A percentile compares a stretch with the other conserved stretches of the same genome.
These are phyloP conservation scores for Fusarium virguliforme DNA, from an alignment of 2,329 filamentous ascomycete genomes.

Conservation along the genomic window DNA sequence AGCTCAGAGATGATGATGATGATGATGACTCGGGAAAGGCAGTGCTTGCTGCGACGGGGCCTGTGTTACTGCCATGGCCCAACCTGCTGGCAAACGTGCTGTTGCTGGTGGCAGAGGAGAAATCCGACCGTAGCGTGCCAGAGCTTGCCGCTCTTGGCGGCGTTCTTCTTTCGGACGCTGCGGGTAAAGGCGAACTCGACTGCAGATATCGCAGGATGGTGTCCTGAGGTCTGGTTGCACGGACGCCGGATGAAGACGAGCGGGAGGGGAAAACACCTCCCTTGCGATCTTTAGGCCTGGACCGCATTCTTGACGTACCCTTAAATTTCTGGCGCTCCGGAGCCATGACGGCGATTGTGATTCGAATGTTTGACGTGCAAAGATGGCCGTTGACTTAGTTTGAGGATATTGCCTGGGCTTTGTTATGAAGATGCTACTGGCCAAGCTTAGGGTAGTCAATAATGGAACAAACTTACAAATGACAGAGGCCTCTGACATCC, in stretches of 20 bases:
- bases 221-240: background rate
- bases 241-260: background rate
- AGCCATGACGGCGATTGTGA: background rate
- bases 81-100: background rate
- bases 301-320: background rate
- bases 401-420: background rate
- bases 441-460: background rate
- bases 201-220: conserved; percentile 1
- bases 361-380: background rate
- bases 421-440: background rate
- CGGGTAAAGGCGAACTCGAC: background rate
- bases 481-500: background rate
- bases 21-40: background rate
- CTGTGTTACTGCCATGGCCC: background rate
- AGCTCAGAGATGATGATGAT: background rate
- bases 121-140: background rate
- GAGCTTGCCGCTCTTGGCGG: background rate
- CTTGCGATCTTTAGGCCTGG: background rate
- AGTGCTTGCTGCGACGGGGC: background rate
- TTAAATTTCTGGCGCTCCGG: background rate
- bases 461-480: background rate
- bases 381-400: background rate
- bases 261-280: background rate
- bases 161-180: background rate
- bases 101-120: background rate